Evolutionary conservation across 2,329 filamentous ascomycete genomes (phyloP), one percentile per base, ranked within the genome.

Genomic region (Cladophialophora chaetospira): DNA sequence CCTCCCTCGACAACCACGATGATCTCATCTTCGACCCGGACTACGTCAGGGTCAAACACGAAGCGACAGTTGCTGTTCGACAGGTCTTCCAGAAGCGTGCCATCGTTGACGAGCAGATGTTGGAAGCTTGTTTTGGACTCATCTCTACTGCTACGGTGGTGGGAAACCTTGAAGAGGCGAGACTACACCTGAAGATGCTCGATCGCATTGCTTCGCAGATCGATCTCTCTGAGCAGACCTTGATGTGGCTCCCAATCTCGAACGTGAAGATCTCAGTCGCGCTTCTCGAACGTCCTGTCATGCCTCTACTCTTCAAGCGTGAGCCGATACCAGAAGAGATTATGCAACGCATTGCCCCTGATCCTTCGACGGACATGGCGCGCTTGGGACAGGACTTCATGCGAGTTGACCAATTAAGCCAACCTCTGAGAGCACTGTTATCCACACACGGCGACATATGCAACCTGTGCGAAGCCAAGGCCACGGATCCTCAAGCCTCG

Each of bases 61-160:
- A 68, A 59, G 69, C 70, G 35, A 53, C 61, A 21, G 54, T 62
- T 28, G 62, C 62, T 11, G 56, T 60, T n/a, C 45, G 56, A 8
- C 44, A 35, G 25, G 26, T 43, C 26, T 51, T 71, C 71, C 43
- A 65, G 44, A 36, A 68, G 69, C 55, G 71, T 71, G 66, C 71
- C 70, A 48, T 57, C 46, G 11, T 73, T 69, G 69, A 65, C 40
- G 63, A 73, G 51, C 67, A 69, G 48, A 68, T 71, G 9, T 67
- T 75, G 55, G 69, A 72, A 50, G 72, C 70, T 5, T 71, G 73
- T 49, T 65, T 73, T 44, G 71, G 69, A 23, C 67, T 75, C 11
- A 66, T 73, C 17, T 68, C 69, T n/a, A 66, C 71, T 47, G 66
- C 71, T 36, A 71, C 73, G 66, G 71, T 73, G 17, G 65, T 72